Base-by-base conservation (phyloP, 306 rosid genomes). In the Cucurbita ficifolia region DNA sequence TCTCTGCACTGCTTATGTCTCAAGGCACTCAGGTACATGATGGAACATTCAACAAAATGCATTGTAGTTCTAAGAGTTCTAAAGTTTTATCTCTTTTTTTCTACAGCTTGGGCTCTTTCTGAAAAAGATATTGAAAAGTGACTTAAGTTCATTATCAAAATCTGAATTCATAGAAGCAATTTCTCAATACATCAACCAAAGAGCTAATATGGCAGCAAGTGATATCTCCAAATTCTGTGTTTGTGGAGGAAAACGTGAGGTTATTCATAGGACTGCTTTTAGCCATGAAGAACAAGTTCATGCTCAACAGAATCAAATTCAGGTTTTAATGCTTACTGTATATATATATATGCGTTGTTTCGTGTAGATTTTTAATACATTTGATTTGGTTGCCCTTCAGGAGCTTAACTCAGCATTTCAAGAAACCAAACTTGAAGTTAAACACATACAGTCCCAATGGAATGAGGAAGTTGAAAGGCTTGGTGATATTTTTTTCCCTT, bases 21-120 rank as follows among this genome's bases (percentile, higher is more conserved):
- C 98, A 88, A 87, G 92, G 96, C 81, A 87, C 90, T 73, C 95
- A 94, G 97, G 98, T 94, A 81, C 7, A 9, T 22, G 24, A 49
- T 75, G 59, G 21, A 51, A 60, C 52, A 43, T 19, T 21, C 42
- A 58, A 64, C 56, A 35, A 63, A 74, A 75, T 53, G 65, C 38
- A 65, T 13, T 52, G 72, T 65, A 65, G 53, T 65, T 65, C 12
- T 0, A 42, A 19, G 45, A 16, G 59, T 50, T 48, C 17, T 50
- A 5, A 50, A 49, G 24, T 21, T 45, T 36, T 79, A 56, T 52
- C 29, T 45, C 49, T 61, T 38, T 51, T 59, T 57, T 42, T 74
- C 62, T 73, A 76, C 86, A 95, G 97, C 92, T 94, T 75, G 96
- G 96, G 59, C 73, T 85, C 40, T 84, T 88, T 77, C 82, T 94